These are phyloP conservation scores for Colletotrichum limetticola DNA, from an alignment of 2,329 filamentous ascomycete genomes.

Conservation along the genomic window DNA sequence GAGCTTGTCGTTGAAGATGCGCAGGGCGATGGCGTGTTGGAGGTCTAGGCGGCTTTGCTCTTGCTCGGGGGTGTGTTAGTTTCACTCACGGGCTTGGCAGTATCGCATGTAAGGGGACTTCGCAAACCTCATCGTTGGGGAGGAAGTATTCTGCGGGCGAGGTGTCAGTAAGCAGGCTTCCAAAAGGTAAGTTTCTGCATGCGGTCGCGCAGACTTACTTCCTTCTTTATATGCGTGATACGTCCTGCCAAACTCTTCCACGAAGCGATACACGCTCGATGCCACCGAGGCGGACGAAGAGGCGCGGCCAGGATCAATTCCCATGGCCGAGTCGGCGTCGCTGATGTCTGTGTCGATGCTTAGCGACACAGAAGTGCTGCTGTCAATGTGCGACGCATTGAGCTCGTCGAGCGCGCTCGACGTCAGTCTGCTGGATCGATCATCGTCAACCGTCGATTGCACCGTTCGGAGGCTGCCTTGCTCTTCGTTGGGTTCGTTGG, in stretches of 20 bases:
- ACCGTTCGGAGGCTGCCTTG: neutral
- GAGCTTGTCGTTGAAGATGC: conserved; percentile 22
- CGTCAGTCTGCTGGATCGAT: neutral
- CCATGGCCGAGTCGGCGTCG: conserved; percentile 24
- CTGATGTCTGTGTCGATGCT: conserved; percentile 22
- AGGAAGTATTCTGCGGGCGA: conserved; percentile 19
- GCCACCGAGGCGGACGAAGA: conserved; percentile 24
- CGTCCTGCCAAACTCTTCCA: conserved; percentile 28
- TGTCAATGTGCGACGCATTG: conserved; percentile 1
- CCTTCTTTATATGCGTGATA: conserved; percentile 29
- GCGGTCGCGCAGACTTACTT: neutral
- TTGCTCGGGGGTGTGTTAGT: conserved; percentile 12
- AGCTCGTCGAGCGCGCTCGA: neutral
- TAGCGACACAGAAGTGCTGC: neutral
- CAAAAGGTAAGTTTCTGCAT: neutral
- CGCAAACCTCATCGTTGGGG: conserved; percentile 24
- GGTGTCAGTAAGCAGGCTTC: neutral
- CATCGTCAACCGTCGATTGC: neutral
- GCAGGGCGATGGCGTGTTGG: conserved; percentile 47
- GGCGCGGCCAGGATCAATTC: neutral
- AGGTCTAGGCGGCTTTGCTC: conserved; percentile 55
- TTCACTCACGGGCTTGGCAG: neutral
- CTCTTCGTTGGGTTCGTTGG: too few species aligned
- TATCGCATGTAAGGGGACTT: neutral
- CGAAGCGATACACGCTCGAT: conserved; percentile 23